Percentiles rank a stretch among this genome's conserved stretches.
phyloP scores from a whole-genome alignment of 1,284 basidiomycete species.

The Porogramme epimiltina region DNA sequence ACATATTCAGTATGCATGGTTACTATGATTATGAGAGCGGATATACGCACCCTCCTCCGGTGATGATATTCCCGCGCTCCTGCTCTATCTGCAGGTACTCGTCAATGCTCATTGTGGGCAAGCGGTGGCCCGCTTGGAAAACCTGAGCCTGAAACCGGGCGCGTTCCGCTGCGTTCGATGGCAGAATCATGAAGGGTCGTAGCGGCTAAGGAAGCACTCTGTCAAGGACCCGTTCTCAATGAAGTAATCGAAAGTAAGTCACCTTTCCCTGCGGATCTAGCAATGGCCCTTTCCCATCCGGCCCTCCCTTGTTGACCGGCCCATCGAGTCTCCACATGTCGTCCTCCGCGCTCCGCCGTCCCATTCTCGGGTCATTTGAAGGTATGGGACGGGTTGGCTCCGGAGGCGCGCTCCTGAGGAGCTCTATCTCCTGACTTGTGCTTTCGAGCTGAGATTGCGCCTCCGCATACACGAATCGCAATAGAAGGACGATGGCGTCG shows the following conservation, averaged over 20 bases:
- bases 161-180: conserved; percentile 66
- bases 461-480: conserved; percentile 75
- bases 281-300: conserved; percentile 63
- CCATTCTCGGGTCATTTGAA: conserved; percentile 38
- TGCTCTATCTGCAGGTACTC: conserved; percentile 91
- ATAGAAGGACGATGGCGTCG: conserved; percentile 65
- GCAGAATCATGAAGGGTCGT: conserved; percentile 90
- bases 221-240: neutral
- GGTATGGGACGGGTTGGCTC: conserved; percentile 32
- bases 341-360: conserved; percentile 45
- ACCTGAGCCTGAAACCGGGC: conserved; percentile 77
- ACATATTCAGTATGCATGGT: conserved; percentile 8
- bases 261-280: conserved; percentile 80
- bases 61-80: conserved; percentile 84
- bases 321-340: conserved; percentile 81
- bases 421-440: conserved; percentile 73
- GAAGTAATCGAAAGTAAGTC: too few species aligned
- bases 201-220: too few species aligned
- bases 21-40: neutral
- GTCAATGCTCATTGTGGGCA: conserved; percentile 97
- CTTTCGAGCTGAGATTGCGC: conserved; percentile 70
- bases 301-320: conserved; percentile 34
- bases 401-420: conserved; percentile 64
- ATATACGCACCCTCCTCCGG: conserved; percentile 77
- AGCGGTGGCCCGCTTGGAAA: conserved; percentile 82